Percentiles rank a stretch among this genome's conserved stretches.
Conservation (phyloP, 768 basidiomycete species). For the Auricularia sp. region DNA sequence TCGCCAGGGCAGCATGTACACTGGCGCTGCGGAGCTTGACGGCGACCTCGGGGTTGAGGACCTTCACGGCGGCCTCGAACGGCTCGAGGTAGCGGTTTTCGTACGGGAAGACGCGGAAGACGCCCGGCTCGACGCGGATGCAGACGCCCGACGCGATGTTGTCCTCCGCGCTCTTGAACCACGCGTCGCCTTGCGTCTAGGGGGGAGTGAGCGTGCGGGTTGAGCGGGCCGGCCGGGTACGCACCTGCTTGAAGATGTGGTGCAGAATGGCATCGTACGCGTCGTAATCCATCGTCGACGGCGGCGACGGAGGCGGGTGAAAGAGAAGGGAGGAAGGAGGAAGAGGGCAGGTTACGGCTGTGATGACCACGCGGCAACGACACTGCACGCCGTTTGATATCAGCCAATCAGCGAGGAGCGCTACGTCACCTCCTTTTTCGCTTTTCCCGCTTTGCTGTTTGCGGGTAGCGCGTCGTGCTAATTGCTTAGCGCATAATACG, state of each 20-base stretch:
- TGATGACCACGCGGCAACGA: constrained; percentile 21
- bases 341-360: not conserved
- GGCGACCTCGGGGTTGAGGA: constrained; percentile 74
- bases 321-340: not conserved
- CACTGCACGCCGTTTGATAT: too few species aligned
- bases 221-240: constrained; percentile 12
- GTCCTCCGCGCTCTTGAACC: constrained; percentile 81
- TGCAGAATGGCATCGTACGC: constrained; percentile 56
- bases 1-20: constrained; percentile 66
- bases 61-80: constrained; percentile 69
- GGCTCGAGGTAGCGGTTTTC: constrained; percentile 72
- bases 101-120: constrained; percentile 77
- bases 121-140: constrained; percentile 53
- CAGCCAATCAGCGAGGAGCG: too few species aligned
- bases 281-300: constrained; percentile 52
- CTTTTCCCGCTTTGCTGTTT: too few species aligned
- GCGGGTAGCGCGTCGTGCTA: too few species aligned
- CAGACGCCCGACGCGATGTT: constrained; percentile 74
- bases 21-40: constrained; percentile 73
- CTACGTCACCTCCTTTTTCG: too few species aligned
- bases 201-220: constrained; percentile 4
- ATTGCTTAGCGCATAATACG: too few species aligned
- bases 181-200: constrained; percentile 73
- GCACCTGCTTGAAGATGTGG: constrained; percentile 65
- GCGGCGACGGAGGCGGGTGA: not conserved